Conservation (phyloP, 768 basidiomycete species). For the Austroboletus eburneus region DNA sequence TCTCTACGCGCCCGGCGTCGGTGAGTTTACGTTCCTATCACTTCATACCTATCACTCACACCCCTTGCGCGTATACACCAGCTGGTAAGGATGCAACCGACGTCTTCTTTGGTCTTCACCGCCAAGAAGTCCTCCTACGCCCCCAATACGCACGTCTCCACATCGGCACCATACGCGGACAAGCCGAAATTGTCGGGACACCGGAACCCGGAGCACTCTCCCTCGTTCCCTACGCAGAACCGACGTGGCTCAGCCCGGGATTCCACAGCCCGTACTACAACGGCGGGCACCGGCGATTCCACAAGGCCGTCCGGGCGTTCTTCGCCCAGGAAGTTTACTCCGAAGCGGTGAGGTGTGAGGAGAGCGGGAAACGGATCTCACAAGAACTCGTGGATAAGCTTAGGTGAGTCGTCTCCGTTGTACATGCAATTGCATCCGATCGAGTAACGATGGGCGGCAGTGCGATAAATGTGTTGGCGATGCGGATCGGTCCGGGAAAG, state of each 20-base stretch:
- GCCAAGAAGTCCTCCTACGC: conserved; percentile 70
- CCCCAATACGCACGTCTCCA: conserved; percentile 72
- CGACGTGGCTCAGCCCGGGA: conserved; percentile 69
- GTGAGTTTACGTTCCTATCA: conserved; percentile 35
- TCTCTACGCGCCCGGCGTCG: conserved; percentile 59
- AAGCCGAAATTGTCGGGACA: conserved; percentile 52
- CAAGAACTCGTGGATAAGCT: conserved; percentile 84
- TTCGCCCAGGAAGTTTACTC: conserved; percentile 69
- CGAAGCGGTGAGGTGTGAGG: conserved; percentile 77
- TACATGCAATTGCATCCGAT: too few species aligned
- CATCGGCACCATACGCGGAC: conserved; percentile 57
- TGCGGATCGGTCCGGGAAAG: conserved; percentile 76
- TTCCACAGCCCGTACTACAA: conserved; percentile 77
- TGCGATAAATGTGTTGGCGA: conserved; percentile 57
- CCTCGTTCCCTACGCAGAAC: conserved; percentile 79
- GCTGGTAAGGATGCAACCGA: conserved; percentile 77
- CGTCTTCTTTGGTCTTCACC: conserved; percentile 81
- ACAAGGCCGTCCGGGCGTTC: conserved; percentile 71
- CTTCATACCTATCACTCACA: neutral
- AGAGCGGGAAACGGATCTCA: conserved; percentile 80
- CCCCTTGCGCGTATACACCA: conserved; percentile 5
- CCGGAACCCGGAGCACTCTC: conserved; percentile 62
- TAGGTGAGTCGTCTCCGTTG: conserved; percentile 53
- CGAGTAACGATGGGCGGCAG: too few species aligned
- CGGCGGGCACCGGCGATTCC: conserved; percentile 70